Conservation (phyloP, 2,329 filamentous ascomycete species). For the Epichloe glyceriae region DNA sequence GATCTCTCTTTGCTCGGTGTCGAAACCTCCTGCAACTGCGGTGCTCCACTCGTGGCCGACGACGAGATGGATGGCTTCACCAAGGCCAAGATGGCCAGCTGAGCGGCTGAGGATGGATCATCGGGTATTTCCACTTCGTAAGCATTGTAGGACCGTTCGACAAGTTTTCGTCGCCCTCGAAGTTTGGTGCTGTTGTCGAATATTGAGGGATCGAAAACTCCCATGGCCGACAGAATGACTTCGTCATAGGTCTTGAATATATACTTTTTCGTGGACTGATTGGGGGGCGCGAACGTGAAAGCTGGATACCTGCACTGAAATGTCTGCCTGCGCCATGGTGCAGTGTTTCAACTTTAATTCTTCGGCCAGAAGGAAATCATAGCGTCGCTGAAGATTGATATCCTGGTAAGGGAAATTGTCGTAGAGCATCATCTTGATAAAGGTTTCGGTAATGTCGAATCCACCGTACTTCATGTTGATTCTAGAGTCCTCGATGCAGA, state of each 20-base stretch:
- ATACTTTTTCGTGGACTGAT: constrained; percentile 84
- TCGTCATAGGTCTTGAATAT: constrained; percentile 96
- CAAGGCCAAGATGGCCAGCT: constrained; percentile 51
- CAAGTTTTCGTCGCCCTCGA: constrained; percentile 61
- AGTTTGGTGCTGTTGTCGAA: constrained; percentile 79
- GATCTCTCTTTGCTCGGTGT: constrained; percentile 50
- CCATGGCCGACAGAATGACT: constrained; percentile 85
- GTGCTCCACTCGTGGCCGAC: constrained; percentile 27
- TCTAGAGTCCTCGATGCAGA: constrained; percentile 86
- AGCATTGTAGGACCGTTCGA: constrained; percentile 81
- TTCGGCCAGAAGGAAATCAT: constrained; percentile 87
- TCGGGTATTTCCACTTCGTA: constrained; percentile 83
- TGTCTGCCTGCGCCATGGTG: constrained; percentile 79
- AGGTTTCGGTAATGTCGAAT: constrained; percentile 82
- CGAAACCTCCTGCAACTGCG: constrained; percentile 35
- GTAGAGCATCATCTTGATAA: constrained; percentile 95
- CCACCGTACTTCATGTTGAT: constrained; percentile 93
- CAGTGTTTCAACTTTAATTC: constrained; percentile 91
- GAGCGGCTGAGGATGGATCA: constrained; percentile 76
- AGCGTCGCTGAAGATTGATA: constrained; percentile 79
- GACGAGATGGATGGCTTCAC: constrained; percentile 46
- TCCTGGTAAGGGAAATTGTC: constrained; percentile 93
- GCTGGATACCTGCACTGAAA: constrained; percentile 76
- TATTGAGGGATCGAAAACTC: constrained; percentile 78
- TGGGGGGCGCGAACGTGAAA: constrained; percentile 83